Conservation (phyloP, 352 stramenopile species). For the Lagenidium giganteum region DNA sequence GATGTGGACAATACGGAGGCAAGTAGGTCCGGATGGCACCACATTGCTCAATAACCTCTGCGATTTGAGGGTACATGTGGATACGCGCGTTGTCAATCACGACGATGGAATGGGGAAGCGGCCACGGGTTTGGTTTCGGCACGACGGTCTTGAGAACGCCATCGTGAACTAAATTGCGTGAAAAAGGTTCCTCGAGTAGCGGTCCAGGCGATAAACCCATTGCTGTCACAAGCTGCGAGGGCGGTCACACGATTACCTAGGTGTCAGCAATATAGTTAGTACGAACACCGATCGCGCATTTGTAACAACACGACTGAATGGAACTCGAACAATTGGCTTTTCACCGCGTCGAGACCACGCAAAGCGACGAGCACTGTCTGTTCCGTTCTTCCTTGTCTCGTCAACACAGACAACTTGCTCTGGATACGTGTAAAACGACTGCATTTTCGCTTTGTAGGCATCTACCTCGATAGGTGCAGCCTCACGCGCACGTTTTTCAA, state of each 20-base stretch:
- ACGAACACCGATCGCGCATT: too few relatives aligned
- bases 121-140: slow-evolving; percentile 21
- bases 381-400: slow-evolving; percentile 12
- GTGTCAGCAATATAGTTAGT: too few relatives aligned
- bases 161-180: slow-evolving; percentile 11
- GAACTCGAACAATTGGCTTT: too few relatives aligned
- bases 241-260: slow-evolving; percentile 13
- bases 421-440: slow-evolving; percentile 12
- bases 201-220: slow-evolving; percentile 12
- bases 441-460: slow-evolving; percentile 2
- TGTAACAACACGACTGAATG: too few relatives aligned
- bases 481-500: slow-evolving; percentile 11
- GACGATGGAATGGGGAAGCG: slow-evolving; percentile 17
- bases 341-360: too few relatives aligned
- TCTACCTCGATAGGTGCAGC: neutral
- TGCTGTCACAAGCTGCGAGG: slow-evolving; percentile 13
- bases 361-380: too few relatives aligned
- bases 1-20: slow-evolving; percentile 9
- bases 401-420: slow-evolving; percentile 13
- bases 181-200: slow-evolving; percentile 16
- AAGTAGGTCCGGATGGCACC: slow-evolving; percentile 8
- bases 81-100: slow-evolving; percentile 24
- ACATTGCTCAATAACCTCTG: slow-evolving; percentile 2
- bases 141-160: slow-evolving; percentile 14
- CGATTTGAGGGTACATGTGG: slow-evolving; percentile 20